phyloP scores from a whole-genome alignment of 306 rosid genomes.

The Gillenia trifoliata region DNA sequence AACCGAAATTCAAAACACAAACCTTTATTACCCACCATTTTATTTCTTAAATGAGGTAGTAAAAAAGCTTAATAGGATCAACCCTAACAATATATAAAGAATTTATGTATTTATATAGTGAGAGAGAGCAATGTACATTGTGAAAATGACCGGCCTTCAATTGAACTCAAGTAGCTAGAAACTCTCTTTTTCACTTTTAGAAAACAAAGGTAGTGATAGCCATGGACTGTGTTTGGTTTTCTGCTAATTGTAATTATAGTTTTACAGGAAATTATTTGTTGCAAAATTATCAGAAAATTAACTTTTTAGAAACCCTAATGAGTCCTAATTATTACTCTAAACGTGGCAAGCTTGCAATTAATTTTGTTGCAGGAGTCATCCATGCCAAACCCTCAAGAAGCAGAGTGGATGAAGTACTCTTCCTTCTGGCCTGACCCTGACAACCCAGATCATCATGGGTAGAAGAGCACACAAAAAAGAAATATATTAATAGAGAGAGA shows the following conservation, averaged over 20 bases:
- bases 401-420: conserved; percentile 96
- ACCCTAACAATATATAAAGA: background rate
- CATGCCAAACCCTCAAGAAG: conserved; percentile 66
- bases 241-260: background rate
- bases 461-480: background rate
- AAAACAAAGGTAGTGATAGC: background rate
- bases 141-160: background rate
- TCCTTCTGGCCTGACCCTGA: conserved; percentile 91
- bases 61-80: background rate
- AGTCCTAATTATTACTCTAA: background rate
- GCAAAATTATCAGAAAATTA: background rate
- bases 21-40: conserved; percentile 3
- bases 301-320: conserved; percentile 7
- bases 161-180: background rate
- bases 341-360: conserved; percentile 8
- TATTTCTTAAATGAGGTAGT: background rate
- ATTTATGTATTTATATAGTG: background rate
- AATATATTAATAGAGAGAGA: conserved; percentile 3
- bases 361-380: conserved; percentile 60
- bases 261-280: background rate
- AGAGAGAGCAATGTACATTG: background rate
- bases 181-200: background rate
- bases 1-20: conserved; percentile 4
- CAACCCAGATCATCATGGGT: conserved; percentile 70
- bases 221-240: background rate